A percentile compares a stretch with the other conserved stretches of the same genome.
Conservation (phyloP, 345 rosid genomes). For the Eutrema yunnanense region DNA sequence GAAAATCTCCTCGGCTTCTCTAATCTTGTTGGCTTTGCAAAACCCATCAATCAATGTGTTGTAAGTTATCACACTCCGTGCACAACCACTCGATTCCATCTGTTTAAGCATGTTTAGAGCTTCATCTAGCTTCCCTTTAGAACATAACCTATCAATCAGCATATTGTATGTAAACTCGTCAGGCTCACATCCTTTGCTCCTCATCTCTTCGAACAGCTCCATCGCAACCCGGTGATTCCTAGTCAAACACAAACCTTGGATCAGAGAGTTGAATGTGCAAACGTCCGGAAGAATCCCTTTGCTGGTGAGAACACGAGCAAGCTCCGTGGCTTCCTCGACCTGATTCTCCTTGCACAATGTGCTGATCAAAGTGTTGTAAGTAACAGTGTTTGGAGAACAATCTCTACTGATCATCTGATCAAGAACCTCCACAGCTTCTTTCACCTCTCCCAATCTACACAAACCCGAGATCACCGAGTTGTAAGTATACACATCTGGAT, state of each 20-base stretch:
- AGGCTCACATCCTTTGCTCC: conserved; percentile 69
- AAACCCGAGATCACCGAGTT: conserved; percentile 79
- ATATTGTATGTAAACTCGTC: conserved; percentile 79
- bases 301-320: conserved; percentile 57
- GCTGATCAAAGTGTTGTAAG: conserved; percentile 86
- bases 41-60: conserved; percentile 86
- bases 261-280: conserved; percentile 64
- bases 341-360: conserved; percentile 79
- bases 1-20: conserved; percentile 83
- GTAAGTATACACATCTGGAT: conserved; percentile 75
- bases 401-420: conserved; percentile 75
- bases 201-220: conserved; percentile 83
- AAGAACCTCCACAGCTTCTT: conserved; percentile 72
- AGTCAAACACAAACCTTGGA: conserved; percentile 71
- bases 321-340: conserved; percentile 67
- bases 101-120: conserved; percentile 66
- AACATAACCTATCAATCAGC: conserved; percentile 76
- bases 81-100: conserved; percentile 76
- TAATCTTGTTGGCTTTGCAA: conserved; percentile 65
- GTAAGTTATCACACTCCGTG: conserved; percentile 71
- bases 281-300: conserved; percentile 67
- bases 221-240: conserved; percentile 48
- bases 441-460: conserved; percentile 73
- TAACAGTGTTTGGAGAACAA: conserved; percentile 78
- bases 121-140: conserved; percentile 54